Percentiles rank a stretch among this genome's conserved stretches.
These are phyloP conservation scores for Aspergillus ruber DNA, from an alignment of 2,329 filamentous ascomycete genomes.

Conservation along the genomic window DNA sequence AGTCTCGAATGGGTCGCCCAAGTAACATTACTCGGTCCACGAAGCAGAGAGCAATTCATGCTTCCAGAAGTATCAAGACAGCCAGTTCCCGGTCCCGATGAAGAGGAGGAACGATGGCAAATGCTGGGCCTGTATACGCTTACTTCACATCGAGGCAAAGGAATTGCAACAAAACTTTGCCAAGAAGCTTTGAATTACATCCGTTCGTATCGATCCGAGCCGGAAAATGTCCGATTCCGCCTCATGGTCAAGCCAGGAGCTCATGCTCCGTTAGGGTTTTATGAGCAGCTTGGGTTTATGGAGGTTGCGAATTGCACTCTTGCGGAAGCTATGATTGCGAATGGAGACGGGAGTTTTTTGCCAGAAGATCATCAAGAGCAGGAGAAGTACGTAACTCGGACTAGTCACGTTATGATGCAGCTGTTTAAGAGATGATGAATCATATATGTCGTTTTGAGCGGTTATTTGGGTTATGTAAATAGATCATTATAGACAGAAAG, in stretches of 20 bases:
- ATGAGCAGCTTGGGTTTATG: slow-evolving; percentile 22
- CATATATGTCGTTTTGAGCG: too few species aligned
- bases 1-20: slow-evolving; percentile 24
- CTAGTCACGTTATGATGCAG: slow-evolving; percentile 14
- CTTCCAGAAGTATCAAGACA: slow-evolving; percentile 20
- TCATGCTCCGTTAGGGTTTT: slow-evolving; percentile 18
- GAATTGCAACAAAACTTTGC: slow-evolving; percentile 21
- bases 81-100: slow-evolving; percentile 11
- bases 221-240: slow-evolving; percentile 14
- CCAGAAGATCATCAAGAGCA: slow-evolving; percentile 16
- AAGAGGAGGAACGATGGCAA: slow-evolving; percentile 23
- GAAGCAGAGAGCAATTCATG: slow-evolving; percentile 14
- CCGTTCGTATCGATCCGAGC: slow-evolving; percentile 5
- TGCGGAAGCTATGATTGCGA: slow-evolving; percentile 22
- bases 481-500: too few species aligned
- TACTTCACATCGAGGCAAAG: slow-evolving; percentile 22
- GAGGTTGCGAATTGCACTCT: slow-evolving; percentile 23
- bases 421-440: too few species aligned
- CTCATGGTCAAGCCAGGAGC: slow-evolving; percentile 26
- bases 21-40: slow-evolving; percentile 24
- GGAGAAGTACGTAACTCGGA: slow-evolving; percentile 13
- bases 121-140: slow-evolving; percentile 27
- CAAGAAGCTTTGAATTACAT: slow-evolving; percentile 18
- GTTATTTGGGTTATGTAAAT: too few species aligned
- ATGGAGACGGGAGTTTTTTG: slow-evolving; percentile 23